phyloP scores from a whole-genome alignment of 306 rosid species.

The Betula pendula region DNA sequence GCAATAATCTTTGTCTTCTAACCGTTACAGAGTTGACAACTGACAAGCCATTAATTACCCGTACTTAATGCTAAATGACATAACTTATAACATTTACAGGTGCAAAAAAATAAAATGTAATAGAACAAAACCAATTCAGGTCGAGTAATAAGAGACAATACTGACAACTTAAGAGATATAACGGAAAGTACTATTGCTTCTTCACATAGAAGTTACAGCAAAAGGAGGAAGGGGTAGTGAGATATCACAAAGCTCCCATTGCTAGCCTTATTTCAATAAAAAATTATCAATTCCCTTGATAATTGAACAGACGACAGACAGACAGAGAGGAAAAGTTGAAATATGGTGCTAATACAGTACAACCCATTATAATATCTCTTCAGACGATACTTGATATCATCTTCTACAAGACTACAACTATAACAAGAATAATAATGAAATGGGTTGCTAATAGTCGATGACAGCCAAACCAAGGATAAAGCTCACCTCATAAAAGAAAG shows the following conservation, averaged over 20 bases:
- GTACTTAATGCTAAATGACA: not conserved
- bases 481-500: constrained; percentile 3
- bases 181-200: not conserved
- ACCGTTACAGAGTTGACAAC: not conserved
- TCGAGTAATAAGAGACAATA: not conserved
- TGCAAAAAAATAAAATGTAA: not conserved
- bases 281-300: not conserved
- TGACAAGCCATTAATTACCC: not conserved
- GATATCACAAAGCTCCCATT: not conserved
- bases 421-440: not conserved
- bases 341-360: too few species aligned
- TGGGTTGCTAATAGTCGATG: constrained; percentile 2
- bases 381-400: not conserved
- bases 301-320: too few species aligned
- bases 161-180: not conserved
- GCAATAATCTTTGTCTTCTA: not conserved
- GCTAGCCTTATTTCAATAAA: too few species aligned
- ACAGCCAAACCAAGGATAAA: constrained; percentile 21
- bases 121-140: too few species aligned
- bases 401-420: not conserved
- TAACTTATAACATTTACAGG: not conserved
- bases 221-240: not conserved
- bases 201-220: not conserved
- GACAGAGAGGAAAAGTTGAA: too few species aligned
- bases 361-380: too few species aligned